These are phyloP conservation scores for Neopestalotiopsis rosae DNA, from an alignment of 2,329 filamentous ascomycete species.

Conservation along the genomic window DNA sequence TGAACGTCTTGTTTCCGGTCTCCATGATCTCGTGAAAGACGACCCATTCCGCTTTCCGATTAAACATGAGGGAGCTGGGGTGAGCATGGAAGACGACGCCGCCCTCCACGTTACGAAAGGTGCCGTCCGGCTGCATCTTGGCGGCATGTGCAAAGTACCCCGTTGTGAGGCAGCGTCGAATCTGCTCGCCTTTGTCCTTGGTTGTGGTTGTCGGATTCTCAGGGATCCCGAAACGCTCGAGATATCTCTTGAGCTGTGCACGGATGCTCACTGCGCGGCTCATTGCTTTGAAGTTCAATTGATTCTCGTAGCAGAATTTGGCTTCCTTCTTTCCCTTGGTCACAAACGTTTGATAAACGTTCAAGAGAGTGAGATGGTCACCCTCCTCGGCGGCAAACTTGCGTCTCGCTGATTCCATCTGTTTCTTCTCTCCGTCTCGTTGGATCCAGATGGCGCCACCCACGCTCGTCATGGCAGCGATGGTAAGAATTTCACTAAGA, in stretches of 20 bases:
- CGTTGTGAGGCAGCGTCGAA: constrained; percentile 82
- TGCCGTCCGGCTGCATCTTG: constrained; percentile 91
- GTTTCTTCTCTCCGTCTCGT: constrained; percentile 77
- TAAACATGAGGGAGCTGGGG: constrained; percentile 93
- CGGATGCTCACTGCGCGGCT: constrained; percentile 83
- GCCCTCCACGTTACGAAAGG: constrained; percentile 84
- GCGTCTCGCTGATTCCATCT: constrained; percentile 74
- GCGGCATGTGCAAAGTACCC: constrained; percentile 95
- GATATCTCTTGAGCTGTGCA: constrained; percentile 82
- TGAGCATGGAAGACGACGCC: constrained; percentile 82
- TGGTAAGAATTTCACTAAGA: constrained; percentile 84
- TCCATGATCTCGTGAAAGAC: constrained; percentile 94
- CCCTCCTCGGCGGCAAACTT: constrained; percentile 93
- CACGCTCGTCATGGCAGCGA: constrained; percentile 91
- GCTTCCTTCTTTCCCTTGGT: constrained; percentile 82
- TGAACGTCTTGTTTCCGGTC: constrained; percentile 85
- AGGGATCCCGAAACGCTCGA: constrained; percentile 82
- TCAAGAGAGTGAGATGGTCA: constrained; percentile 89
- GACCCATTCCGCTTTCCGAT: constrained; percentile 95
- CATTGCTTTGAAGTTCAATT: constrained; percentile 86
- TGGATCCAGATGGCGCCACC: constrained; percentile 85
- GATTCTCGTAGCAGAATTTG: constrained; percentile 86
- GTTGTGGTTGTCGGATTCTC: constrained; percentile 59
- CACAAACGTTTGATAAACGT: constrained; percentile 90
- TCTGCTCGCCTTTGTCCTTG: constrained; percentile 67